Base-by-base conservation (phyloP, 1,139 yeast genomes). In the Blastobotrys elegans region DNA sequence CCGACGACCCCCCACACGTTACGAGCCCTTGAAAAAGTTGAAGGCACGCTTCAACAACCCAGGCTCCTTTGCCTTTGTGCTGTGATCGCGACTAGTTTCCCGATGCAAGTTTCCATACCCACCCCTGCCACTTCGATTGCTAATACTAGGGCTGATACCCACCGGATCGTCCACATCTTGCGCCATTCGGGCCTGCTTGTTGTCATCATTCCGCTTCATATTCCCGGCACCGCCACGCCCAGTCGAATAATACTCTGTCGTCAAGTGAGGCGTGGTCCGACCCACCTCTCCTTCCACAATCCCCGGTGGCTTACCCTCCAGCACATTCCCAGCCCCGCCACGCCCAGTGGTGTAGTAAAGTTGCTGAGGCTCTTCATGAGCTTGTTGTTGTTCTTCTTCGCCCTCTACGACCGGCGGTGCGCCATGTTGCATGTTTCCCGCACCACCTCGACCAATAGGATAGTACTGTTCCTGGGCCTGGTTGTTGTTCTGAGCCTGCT, bases 161-260 rank as follows among this genome's bases (percentile, higher is more conserved):
- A 3, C 17, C 16, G 30, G 31, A n/a, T 21, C 40, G 46, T 81
- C 89, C 2, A 83, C 89, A 57, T 83, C 92, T 64, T 84, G 92
- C 14, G 84, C 74, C 56, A 72, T 75, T 51, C 92, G 71, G 3
- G 88, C 75, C 45, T 79, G 61, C 47, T 74, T 73, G 1, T 85
- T 80, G 61, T 83, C 82, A 40, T 73, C 74, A 63, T 84, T 84
- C 67, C 48, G 54, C 74, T 81, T 70, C 87, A 84, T 84, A 61
- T 84, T 84, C 4, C 94, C 94, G 43, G 79, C 82, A 1, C 94
- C 94, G 8, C 94, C 94, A 56, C 94, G 74, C 27, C 94, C 94
- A 2, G 92, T 84, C 24, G 87, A 75, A 57, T 80, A 78, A 32
- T 76, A 75, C 24, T 77, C 75, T 33, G 79, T 77, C 44, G 73